Conservation (phyloP, 805 yeast species). For the Tetrapisispora fleetii region DNA sequence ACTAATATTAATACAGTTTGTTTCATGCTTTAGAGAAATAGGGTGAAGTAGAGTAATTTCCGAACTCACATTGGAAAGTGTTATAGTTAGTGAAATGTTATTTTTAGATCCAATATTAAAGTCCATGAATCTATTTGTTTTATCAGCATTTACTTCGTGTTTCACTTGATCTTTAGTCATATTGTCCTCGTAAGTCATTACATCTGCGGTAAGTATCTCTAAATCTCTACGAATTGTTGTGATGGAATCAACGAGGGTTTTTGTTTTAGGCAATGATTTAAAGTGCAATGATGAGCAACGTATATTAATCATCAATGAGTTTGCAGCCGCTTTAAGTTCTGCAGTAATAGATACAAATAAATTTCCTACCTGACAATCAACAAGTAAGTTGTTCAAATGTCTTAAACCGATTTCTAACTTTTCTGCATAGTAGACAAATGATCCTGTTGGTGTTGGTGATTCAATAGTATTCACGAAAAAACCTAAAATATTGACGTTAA, state of each 20-base stretch:
- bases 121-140: not conserved
- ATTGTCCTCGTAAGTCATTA: not conserved
- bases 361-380: slow-evolving; percentile 15
- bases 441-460: slow-evolving; percentile 15
- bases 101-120: not conserved
- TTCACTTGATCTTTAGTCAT: not conserved
- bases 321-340: slow-evolving; percentile 10
- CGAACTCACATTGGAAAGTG: slow-evolving; percentile 16
- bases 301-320: slow-evolving; percentile 10
- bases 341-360: slow-evolving; percentile 13
- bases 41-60: slow-evolving; percentile 21
- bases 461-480: slow-evolving; percentile 17
- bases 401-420: slow-evolving; percentile 15
- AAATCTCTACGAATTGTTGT: slow-evolving; percentile 9
- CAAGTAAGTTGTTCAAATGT: slow-evolving; percentile 10
- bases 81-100: not conserved
- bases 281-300: slow-evolving; percentile 17
- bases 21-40: slow-evolving; percentile 15
- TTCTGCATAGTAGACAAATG: slow-evolving; percentile 15
- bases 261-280: slow-evolving; percentile 16
- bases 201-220: not conserved
- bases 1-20: slow-evolving; percentile 13
- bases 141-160: not conserved
- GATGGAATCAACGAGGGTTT: slow-evolving; percentile 8
- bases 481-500: slow-evolving; percentile 13